Evolutionary conservation across 2,329 filamentous ascomycete genomes (phyloP).

Genomic region (Cytospora mali): DNA sequence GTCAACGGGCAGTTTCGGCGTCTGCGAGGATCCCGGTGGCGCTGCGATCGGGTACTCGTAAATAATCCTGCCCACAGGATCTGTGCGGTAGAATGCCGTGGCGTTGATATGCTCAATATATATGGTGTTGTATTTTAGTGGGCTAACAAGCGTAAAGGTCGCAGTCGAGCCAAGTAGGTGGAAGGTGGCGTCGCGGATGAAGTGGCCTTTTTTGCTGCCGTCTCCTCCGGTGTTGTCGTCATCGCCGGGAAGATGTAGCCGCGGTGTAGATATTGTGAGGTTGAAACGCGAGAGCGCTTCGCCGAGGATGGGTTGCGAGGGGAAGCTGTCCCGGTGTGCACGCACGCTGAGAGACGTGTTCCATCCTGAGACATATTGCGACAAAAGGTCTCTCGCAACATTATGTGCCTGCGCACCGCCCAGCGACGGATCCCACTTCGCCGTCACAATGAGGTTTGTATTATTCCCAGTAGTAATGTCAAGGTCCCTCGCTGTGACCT

Average conservation of each 20-base stretch:
- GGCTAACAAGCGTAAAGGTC: conserved; percentile 80
- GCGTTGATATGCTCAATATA: conserved; percentile 81
- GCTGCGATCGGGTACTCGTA: conserved; percentile 76
- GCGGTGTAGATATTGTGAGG: conserved; percentile 72
- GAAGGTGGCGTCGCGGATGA: conserved; percentile 84
- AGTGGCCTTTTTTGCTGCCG: conserved; percentile 57
- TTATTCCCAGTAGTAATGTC: conserved; percentile 71
- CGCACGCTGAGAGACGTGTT: conserved; percentile 80
- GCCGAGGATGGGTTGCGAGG: conserved; percentile 71
- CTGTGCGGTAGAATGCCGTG: conserved; percentile 78
- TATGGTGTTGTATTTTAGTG: conserved; percentile 71
- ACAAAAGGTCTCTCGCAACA: conserved; percentile 73
- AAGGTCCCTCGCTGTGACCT: conserved; percentile 68
- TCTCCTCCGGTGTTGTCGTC: conserved; percentile 36
- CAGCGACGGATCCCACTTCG: conserved; percentile 73
- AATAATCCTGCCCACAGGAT: conserved; percentile 75
- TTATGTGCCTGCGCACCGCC: conserved; percentile 63
- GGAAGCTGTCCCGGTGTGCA: conserved; percentile 72
- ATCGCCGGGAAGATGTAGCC: conserved; percentile 59
- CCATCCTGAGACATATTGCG: conserved; percentile 82
- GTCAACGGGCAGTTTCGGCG: conserved; percentile 78
- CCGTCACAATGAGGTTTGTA: conserved; percentile 65
- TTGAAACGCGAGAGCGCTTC: conserved; percentile 71
- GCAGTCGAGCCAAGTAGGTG: conserved; percentile 87
- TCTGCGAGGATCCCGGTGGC: conserved; percentile 71